A percentile compares a stretch with the other conserved stretches of the same genome.
Evolutionary conservation across 2,329 filamentous ascomycete genomes (phyloP).

Genomic region (Zymoseptoria crescenta): DNA sequence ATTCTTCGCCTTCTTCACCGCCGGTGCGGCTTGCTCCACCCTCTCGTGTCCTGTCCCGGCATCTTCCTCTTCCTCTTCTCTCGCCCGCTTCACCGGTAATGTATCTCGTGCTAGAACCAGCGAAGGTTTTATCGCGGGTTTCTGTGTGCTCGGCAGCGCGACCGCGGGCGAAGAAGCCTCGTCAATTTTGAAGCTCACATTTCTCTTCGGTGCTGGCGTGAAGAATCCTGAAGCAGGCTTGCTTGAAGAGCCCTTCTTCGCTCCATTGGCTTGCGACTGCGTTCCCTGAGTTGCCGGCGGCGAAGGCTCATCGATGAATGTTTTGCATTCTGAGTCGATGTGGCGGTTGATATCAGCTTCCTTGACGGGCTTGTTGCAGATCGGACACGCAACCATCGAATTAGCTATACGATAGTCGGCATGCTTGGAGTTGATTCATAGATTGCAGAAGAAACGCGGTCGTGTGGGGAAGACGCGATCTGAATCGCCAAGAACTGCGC

Average conservation of each 20-base stretch:
- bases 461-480: slow-evolving; percentile 2
- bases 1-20: slow-evolving; percentile 60
- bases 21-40: slow-evolving; percentile 30
- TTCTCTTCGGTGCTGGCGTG: slow-evolving; percentile 42
- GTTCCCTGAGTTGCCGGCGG: slow-evolving; percentile 29
- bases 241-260: slow-evolving; percentile 17
- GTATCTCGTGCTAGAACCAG: slow-evolving; percentile 11
- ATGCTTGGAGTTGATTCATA: neutral
- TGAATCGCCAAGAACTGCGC: neutral
- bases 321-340: slow-evolving; percentile 74
- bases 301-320: slow-evolving; percentile 52
- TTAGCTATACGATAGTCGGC: neutral
- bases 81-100: slow-evolving; percentile 21
- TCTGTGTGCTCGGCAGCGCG: slow-evolving; percentile 14
- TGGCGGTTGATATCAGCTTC: slow-evolving; percentile 76
- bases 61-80: slow-evolving; percentile 20
- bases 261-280: slow-evolving; percentile 21
- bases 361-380: slow-evolving; percentile 37
- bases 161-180: slow-evolving; percentile 16
- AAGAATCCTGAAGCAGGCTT: slow-evolving; percentile 49
- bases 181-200: slow-evolving; percentile 22
- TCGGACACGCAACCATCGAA: slow-evolving; percentile 29
- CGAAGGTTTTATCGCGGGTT: slow-evolving; percentile 8
- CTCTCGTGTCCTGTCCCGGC: slow-evolving; percentile 1
- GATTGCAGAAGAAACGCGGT: neutral